Evolutionary conservation across 306 rosid genomes (phyloP).

Genomic region (Trichosanthes cucumerina): DNA sequence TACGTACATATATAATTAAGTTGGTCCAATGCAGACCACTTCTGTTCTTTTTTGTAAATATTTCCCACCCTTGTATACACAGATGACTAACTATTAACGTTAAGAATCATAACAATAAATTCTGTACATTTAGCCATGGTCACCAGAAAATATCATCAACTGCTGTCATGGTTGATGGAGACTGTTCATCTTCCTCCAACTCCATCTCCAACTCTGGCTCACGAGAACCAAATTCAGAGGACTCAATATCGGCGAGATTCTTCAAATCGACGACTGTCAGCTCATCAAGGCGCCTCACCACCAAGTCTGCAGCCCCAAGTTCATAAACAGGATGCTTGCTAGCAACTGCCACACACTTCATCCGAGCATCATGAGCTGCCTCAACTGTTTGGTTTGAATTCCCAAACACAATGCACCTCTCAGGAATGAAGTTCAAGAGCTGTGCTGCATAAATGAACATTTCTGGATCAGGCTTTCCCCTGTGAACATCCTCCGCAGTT

Average conservation of each 20-base stretch:
- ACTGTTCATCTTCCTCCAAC: slow-evolving; percentile 23
- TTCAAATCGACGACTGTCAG: slow-evolving; percentile 86
- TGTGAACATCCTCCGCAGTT: slow-evolving; percentile 83
- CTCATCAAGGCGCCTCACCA: slow-evolving; percentile 75
- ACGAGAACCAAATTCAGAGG: slow-evolving; percentile 51
- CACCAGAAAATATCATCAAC: slow-evolving; percentile 74
- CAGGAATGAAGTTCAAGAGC: slow-evolving; percentile 78
- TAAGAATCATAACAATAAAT: slow-evolving; percentile 47
- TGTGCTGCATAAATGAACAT: slow-evolving; percentile 85
- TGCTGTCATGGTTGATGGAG: slow-evolving; percentile 29
- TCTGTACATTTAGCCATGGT: slow-evolving; percentile 48
- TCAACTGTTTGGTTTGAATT: slow-evolving; percentile 89
- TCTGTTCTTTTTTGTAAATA: slow-evolving; percentile 1
- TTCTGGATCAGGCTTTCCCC: slow-evolving; percentile 98
- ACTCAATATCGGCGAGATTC: slow-evolving; percentile 68
- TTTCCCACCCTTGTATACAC: slow-evolving; percentile 28
- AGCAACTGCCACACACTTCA: slow-evolving; percentile 98
- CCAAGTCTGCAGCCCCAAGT: slow-evolving; percentile 86
- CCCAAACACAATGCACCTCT: slow-evolving; percentile 93
- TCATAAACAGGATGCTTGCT: slow-evolving; percentile 96
- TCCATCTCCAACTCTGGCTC: slow-evolving; percentile 79
- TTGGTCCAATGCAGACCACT: slow-evolving; percentile 51
- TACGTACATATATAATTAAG: slow-evolving; percentile 34
- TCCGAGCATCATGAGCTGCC: slow-evolving; percentile 88
- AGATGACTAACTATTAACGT: slow-evolving; percentile 31